These are phyloP conservation scores for Apiospora pterosperma DNA, from an alignment of 2,329 filamentous ascomycete genomes.

Conservation along the genomic window DNA sequence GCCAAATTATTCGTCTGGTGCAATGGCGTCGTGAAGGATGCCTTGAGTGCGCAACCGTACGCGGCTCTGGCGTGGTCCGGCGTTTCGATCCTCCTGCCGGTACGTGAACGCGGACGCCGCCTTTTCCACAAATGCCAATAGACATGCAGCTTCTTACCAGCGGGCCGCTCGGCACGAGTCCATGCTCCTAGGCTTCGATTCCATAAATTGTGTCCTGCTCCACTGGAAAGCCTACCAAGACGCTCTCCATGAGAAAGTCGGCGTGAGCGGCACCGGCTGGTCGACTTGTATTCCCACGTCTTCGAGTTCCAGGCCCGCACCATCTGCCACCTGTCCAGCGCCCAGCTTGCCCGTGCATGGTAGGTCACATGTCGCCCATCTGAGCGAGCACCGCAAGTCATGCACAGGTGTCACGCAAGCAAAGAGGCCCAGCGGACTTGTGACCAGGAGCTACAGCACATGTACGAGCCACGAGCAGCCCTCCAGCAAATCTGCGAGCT, in stretches of 20 bases:
- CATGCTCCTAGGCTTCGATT: too few species aligned
- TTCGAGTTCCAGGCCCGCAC: constrained; percentile 17
- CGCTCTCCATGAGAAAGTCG: background rate
- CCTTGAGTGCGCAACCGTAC: constrained; percentile 19
- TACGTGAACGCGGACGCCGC: too few species aligned
- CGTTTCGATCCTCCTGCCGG: too few species aligned
- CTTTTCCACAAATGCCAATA: too few species aligned
- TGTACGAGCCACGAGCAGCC: constrained; percentile 9
- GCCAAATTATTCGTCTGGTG: constrained; percentile 19
- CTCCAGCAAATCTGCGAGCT: constrained; percentile 4
- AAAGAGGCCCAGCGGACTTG: background rate
- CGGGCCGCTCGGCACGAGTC: too few species aligned
- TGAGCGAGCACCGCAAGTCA: background rate
- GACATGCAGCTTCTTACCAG: too few species aligned
- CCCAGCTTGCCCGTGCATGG: constrained; percentile 14
- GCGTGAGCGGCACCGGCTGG: constrained; percentile 1
- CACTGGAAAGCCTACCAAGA: background rate
- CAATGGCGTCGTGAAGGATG: constrained; percentile 17
- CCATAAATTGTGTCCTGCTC: background rate
- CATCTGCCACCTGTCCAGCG: constrained; percentile 11
- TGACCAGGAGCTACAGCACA: constrained; percentile 2
- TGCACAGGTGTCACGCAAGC: background rate
- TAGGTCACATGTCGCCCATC: background rate
- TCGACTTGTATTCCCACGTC: constrained; percentile 19
- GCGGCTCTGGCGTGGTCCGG: constrained; percentile 4